Conservation (phyloP, 2,329 filamentous ascomycete species). For the Pseudogymnoascus sp. region DNA sequence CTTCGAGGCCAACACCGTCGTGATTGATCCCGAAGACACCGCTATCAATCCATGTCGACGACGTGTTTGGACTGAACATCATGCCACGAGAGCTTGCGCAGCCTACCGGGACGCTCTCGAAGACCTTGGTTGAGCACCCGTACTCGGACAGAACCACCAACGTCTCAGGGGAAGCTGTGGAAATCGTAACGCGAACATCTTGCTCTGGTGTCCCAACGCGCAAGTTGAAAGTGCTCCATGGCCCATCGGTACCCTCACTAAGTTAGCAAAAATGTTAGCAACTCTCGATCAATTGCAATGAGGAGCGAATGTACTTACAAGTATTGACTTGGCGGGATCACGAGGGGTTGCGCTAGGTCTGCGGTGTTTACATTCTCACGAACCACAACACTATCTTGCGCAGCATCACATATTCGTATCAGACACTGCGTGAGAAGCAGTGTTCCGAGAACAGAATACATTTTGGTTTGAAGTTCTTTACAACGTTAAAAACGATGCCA, state of each 20-base stretch:
- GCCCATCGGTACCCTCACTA: constrained; percentile 35
- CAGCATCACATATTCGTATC: not conserved
- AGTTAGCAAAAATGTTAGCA: not conserved
- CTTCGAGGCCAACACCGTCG: constrained; percentile 32
- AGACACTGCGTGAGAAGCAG: not conserved
- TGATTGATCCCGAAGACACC: constrained; percentile 31
- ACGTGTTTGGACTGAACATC: constrained; percentile 30
- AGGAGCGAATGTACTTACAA: constrained; percentile 26
- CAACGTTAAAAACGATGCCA: not conserved
- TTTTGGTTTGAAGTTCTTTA: not conserved
- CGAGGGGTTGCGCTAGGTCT: constrained; percentile 17
- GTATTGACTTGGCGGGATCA: constrained; percentile 32
- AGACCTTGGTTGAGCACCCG: constrained; percentile 27
- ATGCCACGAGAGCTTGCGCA: constrained; percentile 33
- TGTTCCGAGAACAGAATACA: not conserved
- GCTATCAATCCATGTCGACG: constrained; percentile 30
- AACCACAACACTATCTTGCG: not conserved
- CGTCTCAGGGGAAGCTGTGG: constrained; percentile 33
- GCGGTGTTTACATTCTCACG: not conserved
- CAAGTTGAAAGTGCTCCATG: constrained; percentile 35
- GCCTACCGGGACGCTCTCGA: constrained; percentile 28
- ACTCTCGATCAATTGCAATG: not conserved
- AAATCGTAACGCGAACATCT: constrained; percentile 32
- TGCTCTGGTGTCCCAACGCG: constrained; percentile 33
- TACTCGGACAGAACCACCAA: constrained; percentile 28